A percentile compares a stretch with the other conserved stretches of the same genome.
Evolutionary conservation across 2,329 filamentous ascomycete species (phyloP).

Genomic region (Trichoderma semiorbis): DNA sequence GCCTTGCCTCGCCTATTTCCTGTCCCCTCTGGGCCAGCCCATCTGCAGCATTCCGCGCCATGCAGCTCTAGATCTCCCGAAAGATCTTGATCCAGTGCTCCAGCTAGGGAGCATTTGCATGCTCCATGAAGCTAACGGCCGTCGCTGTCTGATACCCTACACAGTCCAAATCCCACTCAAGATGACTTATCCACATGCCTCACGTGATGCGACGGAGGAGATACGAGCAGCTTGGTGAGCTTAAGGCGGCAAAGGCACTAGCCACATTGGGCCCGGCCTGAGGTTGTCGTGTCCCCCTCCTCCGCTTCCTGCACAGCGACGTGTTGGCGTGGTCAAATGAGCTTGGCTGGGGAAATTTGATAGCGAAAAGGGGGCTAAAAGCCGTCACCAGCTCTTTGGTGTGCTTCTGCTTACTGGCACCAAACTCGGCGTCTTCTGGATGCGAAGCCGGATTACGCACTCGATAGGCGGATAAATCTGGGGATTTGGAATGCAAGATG

Average conservation of each 20-base stretch:
- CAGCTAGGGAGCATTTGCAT: slow-evolving; percentile 12
- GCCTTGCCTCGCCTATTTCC: not conserved
- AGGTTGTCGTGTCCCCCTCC: slow-evolving; percentile 16
- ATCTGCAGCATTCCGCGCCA: not conserved
- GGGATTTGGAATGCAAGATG: slow-evolving; percentile 9
- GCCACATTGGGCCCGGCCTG: not conserved
- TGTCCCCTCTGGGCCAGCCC: not conserved
- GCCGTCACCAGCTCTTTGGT: slow-evolving; percentile 7
- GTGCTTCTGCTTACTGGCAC: slow-evolving; percentile 10
- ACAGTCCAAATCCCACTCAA: not conserved
- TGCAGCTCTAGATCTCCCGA: slow-evolving; percentile 12
- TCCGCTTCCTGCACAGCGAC: slow-evolving; percentile 18
- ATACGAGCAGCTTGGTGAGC: not conserved
- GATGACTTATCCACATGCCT: slow-evolving; percentile 3
- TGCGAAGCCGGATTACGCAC: slow-evolving; percentile 6
- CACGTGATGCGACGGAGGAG: slow-evolving; percentile 1
- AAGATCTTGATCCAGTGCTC: slow-evolving; percentile 7
- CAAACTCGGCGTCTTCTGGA: not conserved
- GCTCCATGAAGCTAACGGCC: slow-evolving; percentile 4
- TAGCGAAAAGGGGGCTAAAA: slow-evolving; percentile 13
- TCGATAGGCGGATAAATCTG: not conserved
- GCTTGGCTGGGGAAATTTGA: slow-evolving; percentile 19
- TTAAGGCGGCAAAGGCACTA: slow-evolving; percentile 16
- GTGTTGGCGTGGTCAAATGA: slow-evolving; percentile 14
- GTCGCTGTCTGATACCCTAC: slow-evolving; percentile 6